Evolutionary conservation across 2,329 filamentous ascomycete genomes (phyloP).

Genomic region (Ophiostoma tasmaniense): DNA sequence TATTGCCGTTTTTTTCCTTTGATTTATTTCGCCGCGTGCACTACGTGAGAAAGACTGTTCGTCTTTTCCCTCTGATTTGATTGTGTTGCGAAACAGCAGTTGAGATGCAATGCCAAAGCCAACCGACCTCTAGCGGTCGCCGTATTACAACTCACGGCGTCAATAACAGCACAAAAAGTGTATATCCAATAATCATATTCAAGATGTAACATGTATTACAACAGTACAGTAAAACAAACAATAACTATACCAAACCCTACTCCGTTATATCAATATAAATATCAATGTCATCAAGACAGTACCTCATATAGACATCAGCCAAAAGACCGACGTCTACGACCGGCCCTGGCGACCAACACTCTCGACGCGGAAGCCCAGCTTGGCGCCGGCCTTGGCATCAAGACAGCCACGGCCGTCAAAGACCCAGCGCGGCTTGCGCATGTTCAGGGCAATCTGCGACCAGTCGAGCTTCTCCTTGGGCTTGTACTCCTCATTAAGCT

Average conservation of each 20-base stretch:
- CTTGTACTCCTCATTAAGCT: slow-evolving; percentile 32
- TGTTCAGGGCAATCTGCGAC: slow-evolving; percentile 39
- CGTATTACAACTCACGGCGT: too few relatives aligned
- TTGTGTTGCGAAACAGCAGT: too few relatives aligned
- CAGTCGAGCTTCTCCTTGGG: slow-evolving; percentile 44
- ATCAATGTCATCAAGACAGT: not conserved
- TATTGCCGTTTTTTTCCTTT: not conserved
- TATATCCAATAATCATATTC: not conserved
- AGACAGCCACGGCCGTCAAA: slow-evolving; percentile 50
- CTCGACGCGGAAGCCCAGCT: slow-evolving; percentile 45
- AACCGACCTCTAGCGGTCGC: too few relatives aligned
- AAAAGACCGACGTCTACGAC: slow-evolving; percentile 9
- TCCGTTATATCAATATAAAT: not conserved
- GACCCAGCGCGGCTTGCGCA: slow-evolving; percentile 47
- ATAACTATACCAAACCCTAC: not conserved
- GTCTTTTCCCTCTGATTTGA: too few relatives aligned
- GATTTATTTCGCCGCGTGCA: too few relatives aligned
- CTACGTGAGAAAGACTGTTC: too few relatives aligned
- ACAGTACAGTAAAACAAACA: slow-evolving; percentile 3
- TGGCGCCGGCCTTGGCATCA: slow-evolving; percentile 39
- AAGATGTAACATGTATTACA: not conserved
- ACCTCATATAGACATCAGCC: not conserved
- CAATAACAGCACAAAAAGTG: not conserved
- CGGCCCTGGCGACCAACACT: slow-evolving; percentile 40
- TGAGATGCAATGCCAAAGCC: too few relatives aligned